Evolutionary conservation across 768 basidiomycete species (phyloP).

Genomic region (Suillus subalutaceus): DNA sequence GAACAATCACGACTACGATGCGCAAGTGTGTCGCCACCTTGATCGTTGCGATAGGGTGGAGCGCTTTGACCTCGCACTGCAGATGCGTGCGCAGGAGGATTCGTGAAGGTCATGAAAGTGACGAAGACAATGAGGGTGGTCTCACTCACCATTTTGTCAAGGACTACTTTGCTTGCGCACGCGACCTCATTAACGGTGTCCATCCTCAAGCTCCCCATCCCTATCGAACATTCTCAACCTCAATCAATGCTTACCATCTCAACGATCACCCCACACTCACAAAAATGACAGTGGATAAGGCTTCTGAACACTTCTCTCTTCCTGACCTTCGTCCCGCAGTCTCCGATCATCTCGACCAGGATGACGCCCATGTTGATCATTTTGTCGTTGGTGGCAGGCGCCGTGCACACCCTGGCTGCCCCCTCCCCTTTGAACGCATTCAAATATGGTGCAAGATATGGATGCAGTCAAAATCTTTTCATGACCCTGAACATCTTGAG

Average conservation of each 20-base stretch:
- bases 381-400: neutral
- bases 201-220: neutral
- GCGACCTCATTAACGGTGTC: neutral
- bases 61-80: neutral
- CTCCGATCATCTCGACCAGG: neutral
- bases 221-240: neutral
- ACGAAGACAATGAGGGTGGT: neutral
- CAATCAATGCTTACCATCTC: neutral
- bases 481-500: constrained; percentile 20
- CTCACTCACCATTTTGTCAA: neutral
- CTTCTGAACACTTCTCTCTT: neutral
- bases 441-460: constrained; percentile 36
- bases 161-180: neutral
- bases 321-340: constrained; percentile 5
- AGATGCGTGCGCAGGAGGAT: neutral
- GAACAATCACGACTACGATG: constrained; percentile 11
- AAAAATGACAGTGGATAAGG: neutral
- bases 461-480: constrained; percentile 30
- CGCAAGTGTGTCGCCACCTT: constrained; percentile 8
- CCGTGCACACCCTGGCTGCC: neutral
- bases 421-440: constrained; percentile 25
- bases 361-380: neutral
- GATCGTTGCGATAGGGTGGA: neutral
- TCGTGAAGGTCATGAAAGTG: neutral
- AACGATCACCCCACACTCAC: neutral